These are phyloP conservation scores for Euphrasia confusa DNA, from an alignment of 257 asterid genomes.

Conservation along the genomic window DNA sequence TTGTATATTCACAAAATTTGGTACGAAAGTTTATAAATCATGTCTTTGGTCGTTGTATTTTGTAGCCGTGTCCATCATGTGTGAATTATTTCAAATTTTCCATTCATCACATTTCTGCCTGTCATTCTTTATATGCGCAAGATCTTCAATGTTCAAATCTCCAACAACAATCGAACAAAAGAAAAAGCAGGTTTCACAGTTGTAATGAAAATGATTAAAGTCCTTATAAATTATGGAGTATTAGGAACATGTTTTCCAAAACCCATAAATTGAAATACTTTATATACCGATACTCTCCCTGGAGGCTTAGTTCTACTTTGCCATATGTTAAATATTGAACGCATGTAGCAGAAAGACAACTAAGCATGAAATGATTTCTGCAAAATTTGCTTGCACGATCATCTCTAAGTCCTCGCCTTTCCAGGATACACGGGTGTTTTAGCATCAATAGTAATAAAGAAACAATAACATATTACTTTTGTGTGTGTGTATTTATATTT, in stretches of 20 bases:
- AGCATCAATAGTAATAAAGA: constrained; percentile 10
- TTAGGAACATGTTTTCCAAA: not conserved
- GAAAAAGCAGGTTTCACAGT: not conserved
- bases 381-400: constrained; percentile 25
- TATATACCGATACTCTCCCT: not conserved
- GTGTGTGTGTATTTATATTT: not conserved
- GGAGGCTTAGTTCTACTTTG: not conserved
- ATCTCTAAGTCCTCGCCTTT: constrained; percentile 9
- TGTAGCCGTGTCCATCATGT: too few relatives aligned
- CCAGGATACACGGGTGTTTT: constrained; percentile 13
- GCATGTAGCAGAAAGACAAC: constrained; percentile 15
- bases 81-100: too few relatives aligned
- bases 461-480: not conserved
- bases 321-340: not conserved
- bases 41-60: too few relatives aligned
- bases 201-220: not conserved
- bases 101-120: too few relatives aligned
- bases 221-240: not conserved
- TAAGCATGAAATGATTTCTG: constrained; percentile 12
- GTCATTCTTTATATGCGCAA: too few relatives aligned
- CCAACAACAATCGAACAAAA: too few relatives aligned
- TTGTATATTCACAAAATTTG: too few relatives aligned
- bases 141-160: too few relatives aligned
- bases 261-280: not conserved
- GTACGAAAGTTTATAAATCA: too few relatives aligned